Evolutionary conservation across 306 rosid species (phyloP), one percentile per base, ranked within the genome.

Genomic region (Castanospermum australe): DNA sequence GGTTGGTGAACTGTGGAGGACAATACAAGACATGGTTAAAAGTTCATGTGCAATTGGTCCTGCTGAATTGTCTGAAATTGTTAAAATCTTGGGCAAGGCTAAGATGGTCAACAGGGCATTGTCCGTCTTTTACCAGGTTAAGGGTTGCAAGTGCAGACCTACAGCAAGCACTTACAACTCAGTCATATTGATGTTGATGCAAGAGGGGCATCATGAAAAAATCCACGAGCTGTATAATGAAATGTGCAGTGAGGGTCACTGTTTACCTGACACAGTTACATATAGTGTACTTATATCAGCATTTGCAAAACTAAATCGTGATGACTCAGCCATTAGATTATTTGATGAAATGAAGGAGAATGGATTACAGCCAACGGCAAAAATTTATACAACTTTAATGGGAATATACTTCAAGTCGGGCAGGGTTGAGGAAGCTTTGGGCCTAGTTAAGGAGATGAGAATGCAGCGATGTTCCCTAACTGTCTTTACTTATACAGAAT

Each of bases 291-390:
- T 92, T 25, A 86, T 92, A 69, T 87, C 94, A 10, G 71, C 92
- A 24, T 94, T 90, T 76, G 89, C 90, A 14, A 94, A 87, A 79
- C 82, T 94, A 33, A 92, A 89, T 81, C 97, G 86, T 3, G 78
- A 84, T 66, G 95, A 91, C 41, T 89, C 88, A 5, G 90, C 99
- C 32, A 72, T 92, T 61, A 88, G 92, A 33, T 85, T 94, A 77
- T 92, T 89, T 79, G 89, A 92, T 18, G 97, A 94, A 82, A 94
- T 92, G 97, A 91, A 92, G 90, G 97, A 86, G 75, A 94, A 88
- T 82, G 94, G 97, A 39, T 81, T 94, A 42, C 90, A 90, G 67
- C 97, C 97, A 5, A 89, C 89, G 5, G 88, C 85, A 4, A 94
- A 89, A 88, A 94, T 92, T 57, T 92, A 92, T 82, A 92, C 95